Evolutionary conservation across 1,139 yeast species (phyloP).

Genomic region (Pichia cactophila): DNA sequence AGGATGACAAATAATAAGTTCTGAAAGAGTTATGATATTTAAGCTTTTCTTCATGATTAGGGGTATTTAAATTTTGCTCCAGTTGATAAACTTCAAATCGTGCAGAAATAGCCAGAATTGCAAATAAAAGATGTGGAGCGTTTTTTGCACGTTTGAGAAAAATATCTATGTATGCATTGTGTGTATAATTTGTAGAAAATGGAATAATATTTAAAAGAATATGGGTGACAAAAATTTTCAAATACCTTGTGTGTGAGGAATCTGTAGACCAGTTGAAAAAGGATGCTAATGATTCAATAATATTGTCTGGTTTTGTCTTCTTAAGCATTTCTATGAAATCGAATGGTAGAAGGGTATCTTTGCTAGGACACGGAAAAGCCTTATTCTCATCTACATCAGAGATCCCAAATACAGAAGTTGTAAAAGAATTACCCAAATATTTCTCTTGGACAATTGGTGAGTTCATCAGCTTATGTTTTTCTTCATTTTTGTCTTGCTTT

Average conservation of each 20-base stretch:
- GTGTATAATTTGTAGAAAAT: slow-evolving; percentile 29
- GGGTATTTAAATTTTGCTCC: slow-evolving; percentile 11
- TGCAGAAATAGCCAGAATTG: slow-evolving; percentile 55
- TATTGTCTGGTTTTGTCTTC: slow-evolving; percentile 22
- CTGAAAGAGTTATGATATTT: slow-evolving; percentile 40
- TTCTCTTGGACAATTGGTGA: background rate
- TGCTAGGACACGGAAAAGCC: slow-evolving; percentile 11
- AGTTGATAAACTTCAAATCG: slow-evolving; percentile 35
- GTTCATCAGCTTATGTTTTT: background rate
- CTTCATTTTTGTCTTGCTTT: slow-evolving; percentile 1
- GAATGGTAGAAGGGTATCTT: slow-evolving; percentile 10
- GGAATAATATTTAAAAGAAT: slow-evolving; percentile 34
- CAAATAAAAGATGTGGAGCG: slow-evolving; percentile 50
- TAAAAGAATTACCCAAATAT: background rate
- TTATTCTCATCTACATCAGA: background rate
- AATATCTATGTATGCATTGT: slow-evolving; percentile 37
- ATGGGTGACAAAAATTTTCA: slow-evolving; percentile 33
- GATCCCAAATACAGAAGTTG: background rate
- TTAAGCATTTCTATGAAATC: slow-evolving; percentile 24
- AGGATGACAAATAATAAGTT: slow-evolving; percentile 43
- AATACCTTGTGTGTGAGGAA: slow-evolving; percentile 30
- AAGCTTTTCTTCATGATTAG: slow-evolving; percentile 15
- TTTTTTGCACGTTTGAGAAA: slow-evolving; percentile 42
- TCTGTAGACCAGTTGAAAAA: slow-evolving; percentile 27
- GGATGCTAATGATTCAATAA: slow-evolving; percentile 21